Percentiles rank a stretch among this genome's conserved stretches.
Evolutionary conservation across 78 protist genomes (phyloP).

Genomic region (Dictyostelium firmibasis): DNA sequence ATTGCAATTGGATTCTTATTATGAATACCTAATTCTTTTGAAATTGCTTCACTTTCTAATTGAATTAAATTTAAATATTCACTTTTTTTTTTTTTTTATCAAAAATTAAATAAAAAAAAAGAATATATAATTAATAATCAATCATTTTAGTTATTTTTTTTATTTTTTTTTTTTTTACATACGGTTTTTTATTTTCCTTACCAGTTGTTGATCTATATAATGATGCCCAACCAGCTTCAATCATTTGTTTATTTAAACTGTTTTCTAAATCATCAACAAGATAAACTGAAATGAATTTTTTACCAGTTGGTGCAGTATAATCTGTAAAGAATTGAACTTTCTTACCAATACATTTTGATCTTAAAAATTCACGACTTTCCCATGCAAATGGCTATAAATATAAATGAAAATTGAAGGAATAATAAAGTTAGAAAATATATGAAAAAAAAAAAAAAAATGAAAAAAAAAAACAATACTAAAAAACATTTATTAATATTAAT

Average conservation of each 20-base stretch:
- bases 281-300: slow-evolving; percentile 38
- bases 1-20: slow-evolving; percentile 59
- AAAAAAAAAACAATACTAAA: too few relatives aligned
- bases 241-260: slow-evolving; percentile 68
- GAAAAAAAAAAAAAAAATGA: too few relatives aligned
- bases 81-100: not conserved
- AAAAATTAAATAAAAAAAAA: not conserved
- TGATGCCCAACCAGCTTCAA: slow-evolving; percentile 44
- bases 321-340: slow-evolving; percentile 61
- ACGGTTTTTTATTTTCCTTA: slow-evolving; percentile 74
- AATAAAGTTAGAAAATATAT: not conserved
- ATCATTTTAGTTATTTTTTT: not conserved
- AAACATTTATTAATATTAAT: too few relatives aligned
- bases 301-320: slow-evolving; percentile 20
- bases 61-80: slow-evolving; percentile 48
- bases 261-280: slow-evolving; percentile 39
- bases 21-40: slow-evolving; percentile 48
- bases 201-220: slow-evolving; percentile 52
- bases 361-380: slow-evolving; percentile 62
- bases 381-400: slow-evolving; percentile 76
- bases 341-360: slow-evolving; percentile 76
- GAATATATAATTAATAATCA: not conserved
- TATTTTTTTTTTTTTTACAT: not conserved
- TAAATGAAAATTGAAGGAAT: not conserved
- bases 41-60: slow-evolving; percentile 32